Evolutionary conservation across 2,329 filamentous ascomycete species (phyloP), one percentile per base, ranked within the genome.

Genomic region (Berkeleyomyces rouxiae): DNA sequence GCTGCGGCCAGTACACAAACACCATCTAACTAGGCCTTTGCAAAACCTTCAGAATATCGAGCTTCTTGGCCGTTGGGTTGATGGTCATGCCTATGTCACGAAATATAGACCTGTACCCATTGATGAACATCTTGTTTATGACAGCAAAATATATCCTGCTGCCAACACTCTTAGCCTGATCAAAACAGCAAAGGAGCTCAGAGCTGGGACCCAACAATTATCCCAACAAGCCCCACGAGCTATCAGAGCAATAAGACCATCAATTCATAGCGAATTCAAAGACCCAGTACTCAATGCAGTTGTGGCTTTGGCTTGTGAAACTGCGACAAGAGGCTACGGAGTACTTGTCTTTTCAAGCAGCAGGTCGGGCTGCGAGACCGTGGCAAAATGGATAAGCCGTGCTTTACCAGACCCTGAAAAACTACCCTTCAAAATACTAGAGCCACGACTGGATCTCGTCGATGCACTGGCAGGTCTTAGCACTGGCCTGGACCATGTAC

Each of bases 291-390:
- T 83, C 4, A 91, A 90, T 69, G 78, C 86, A 1, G 85, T 90
- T 46, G 80, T 90, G 2, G 78, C 86, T 0, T 75, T 91, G 40
- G 80, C 86, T 1, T 78, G 81, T 61, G 86, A 89, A 68, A 89
- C 85, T 3, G 86, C 81, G 0, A 74, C 74, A n/a, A 78, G 80
- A 47, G 86, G 85, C 0, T 87, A 83, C 69, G 87, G 87, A 3
- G 86, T 81, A 3, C 75, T 91, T 42, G 80, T 91, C 0, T 91
- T 91, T 70, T 87, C 86, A 65, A 81, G 83, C 62, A 90, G 85
- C 68, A 82, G 87, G 7, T 75, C 78, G 61, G 78, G 79, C 9
- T 87, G 85, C 68, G 87, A 90, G 71, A 77, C 78, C 3, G 82
- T 87, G 67, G 85, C 87, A n/a, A 72, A 78, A 10, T 74, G 85